Base-by-base conservation (phyloP, 179 eudicot species). In the Camellia oleifera region DNA sequence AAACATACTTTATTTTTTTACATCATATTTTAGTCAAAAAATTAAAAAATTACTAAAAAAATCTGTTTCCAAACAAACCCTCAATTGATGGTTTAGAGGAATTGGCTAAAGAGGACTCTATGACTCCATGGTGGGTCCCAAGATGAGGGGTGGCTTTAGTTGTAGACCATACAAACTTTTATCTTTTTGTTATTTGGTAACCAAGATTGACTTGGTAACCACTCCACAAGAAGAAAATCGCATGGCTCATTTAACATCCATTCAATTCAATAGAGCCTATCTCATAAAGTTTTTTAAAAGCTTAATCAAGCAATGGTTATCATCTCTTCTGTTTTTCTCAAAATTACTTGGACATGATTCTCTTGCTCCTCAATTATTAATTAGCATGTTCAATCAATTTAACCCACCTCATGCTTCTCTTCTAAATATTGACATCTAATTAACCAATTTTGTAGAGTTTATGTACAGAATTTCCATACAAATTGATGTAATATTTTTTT, bases 151-250 rank as follows among this genome's bases (percentile, higher is more conserved):
- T 4, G 67, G 69, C 84, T 82, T 81, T 72, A 77, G 72, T 77
- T 65, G 81, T 82, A 10, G 81, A 74, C 86, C 84, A 84, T 81
- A 81, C 75, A 82, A 32, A 78, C 20, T 42, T 32, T 32, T 32
- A 23, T 62, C 81, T 62, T 62, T 2, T 7, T n/a, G n/a, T n/a
- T n/a, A n/a, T n/a, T n/a, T n/a, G n/a, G 69, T 46, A 66, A 73
- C 32, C 81, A 74, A 78, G 74, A 81, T 78, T 84, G 86, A 81
- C 84, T 61, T 62, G 76, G 63, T 69, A 81, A 77, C 86, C 82
- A 83, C 79, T 79, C 82, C 79, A 76, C 65, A 50, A 72, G 45
- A 26, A 54, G 52, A 53, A 10, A 76, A 48, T 48, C 44, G 26
- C 11, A 69, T 66, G 75, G 78, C 15, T 80, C 78, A 61, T 32